Base-by-base conservation (phyloP, 768 basidiomycete species). In the Trametes cubensis region DNA sequence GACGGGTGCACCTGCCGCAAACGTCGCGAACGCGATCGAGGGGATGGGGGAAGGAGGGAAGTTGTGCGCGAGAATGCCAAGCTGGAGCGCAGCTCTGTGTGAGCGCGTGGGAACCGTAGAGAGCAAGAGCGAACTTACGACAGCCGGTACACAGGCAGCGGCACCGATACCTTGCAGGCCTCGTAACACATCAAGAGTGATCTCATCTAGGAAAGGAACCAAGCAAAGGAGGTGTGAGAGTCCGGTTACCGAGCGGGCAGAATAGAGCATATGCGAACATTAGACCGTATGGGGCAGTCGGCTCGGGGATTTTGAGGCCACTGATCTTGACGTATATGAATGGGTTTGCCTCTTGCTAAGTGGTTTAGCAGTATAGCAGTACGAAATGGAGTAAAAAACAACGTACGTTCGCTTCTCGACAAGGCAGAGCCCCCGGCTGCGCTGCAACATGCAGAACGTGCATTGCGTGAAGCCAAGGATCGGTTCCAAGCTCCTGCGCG, bases 361-460 rank as follows among this genome's bases (percentile, higher is more conserved):
- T n/a, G n/a, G n/a, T n/a, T n/a, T n/a, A n/a, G n/a, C n/a, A n/a
- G n/a, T n/a, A n/a, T n/a, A n/a, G n/a, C n/a, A n/a, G n/a, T n/a
- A n/a, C n/a, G n/a, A n/a, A n/a, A n/a, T n/a, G n/a, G n/a, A n/a
- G n/a, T n/a, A n/a, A n/a, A n/a, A n/a, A n/a, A n/a, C n/a, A n/a
- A n/a, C n/a, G n/a, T n/a, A n/a, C n/a, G n/a, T n/a, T n/a, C n/a
- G 86, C 85, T 58, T 94, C 91, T 48, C 97, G 79, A 75, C 95
- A 96, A 4, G 95, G 95, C 42, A 99, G 76, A 25, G 85, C 81
- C 65, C 96, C 93, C 0, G 97, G 96, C 8, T 95, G 83, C 53
- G 92, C 91, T 1, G 92, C 93, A 15, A 98, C 97, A 71, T 98
- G 97, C 50, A 98, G 73, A 13, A 93, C 84, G 71, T 94, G 88